Evolutionary conservation across 345 rosid genomes (phyloP), one percentile per base, ranked within the genome.

Genomic region (Brassica rapa): DNA sequence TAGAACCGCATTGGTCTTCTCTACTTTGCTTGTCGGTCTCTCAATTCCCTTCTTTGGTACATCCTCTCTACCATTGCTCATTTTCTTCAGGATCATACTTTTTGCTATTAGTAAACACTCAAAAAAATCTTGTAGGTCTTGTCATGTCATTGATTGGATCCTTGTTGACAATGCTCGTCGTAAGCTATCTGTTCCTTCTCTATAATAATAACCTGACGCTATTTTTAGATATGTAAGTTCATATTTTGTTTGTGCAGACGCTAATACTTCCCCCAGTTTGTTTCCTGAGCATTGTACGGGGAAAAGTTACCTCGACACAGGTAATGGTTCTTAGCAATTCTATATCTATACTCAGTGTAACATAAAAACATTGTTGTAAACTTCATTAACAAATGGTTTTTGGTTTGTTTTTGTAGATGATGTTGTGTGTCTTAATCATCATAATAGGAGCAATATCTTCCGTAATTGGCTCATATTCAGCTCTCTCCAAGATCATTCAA

Each of bases 111-210:
- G 16, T 62, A 1, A 74, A 56, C 8, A 55, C 39, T 60, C 7
- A 27, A 67, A 35, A 67, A 37, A 75, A 70, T 39, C 57, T 75
- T 86, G 65, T 84, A 94, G 97, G 97, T 67, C 86, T 89, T 81
- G 91, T 92, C 68, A 86, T 94, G 97, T 92, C 98, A 25, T 75
- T 94, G 78, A 92, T 94, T 35, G 97, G 98, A 87, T 94, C 98
- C 29, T 81, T 92, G 74, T 88, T 94, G 76, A 89, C 97, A 37
- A 92, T 92, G 98, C 93, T 94, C 14, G 97, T 94, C 66, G 98
- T 92, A 86, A 82, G 93, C 83, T 71, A 27, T 76, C 73, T 62
- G 29, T 75, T 46, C 63, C 35, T 61, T 53, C 14, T 19, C 6
- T 41, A 27, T 4, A 4, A 19, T 19, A 6, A 15, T 5, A 41